These are phyloP conservation scores for Tuber indicum DNA, from an alignment of 495 filamentous ascomycete species.

Conservation along the genomic window DNA sequence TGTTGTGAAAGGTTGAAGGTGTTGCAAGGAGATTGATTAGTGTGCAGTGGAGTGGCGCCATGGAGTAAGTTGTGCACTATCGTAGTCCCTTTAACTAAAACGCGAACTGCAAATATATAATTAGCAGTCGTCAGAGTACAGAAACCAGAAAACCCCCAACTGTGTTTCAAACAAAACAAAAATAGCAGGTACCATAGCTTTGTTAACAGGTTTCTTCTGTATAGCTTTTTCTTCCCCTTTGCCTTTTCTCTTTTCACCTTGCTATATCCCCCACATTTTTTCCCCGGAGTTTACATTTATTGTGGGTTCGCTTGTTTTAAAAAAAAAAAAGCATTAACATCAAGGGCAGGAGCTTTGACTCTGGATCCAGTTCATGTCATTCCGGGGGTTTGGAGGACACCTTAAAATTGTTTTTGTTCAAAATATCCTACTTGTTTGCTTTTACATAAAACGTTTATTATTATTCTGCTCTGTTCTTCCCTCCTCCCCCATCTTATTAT, in stretches of 20 bases:
- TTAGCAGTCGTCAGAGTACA: background rate
- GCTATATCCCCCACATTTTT: conserved; percentile 5
- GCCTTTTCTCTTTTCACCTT: conserved; percentile 8
- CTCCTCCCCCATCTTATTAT: background rate
- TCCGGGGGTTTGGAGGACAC: background rate
- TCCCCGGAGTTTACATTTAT: background rate
- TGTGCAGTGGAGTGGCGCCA: conserved; percentile 5
- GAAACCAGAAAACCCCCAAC: background rate
- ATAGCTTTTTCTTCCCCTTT: conserved; percentile 1
- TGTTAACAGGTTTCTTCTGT: background rate
- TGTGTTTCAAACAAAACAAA: background rate
- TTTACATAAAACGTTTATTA: background rate
- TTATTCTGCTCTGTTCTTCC: background rate
- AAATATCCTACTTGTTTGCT: background rate
- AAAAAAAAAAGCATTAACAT: background rate
- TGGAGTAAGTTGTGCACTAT: background rate
- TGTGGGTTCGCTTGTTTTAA: background rate
- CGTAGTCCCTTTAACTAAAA: conserved; percentile 1
- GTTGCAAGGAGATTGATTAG: conserved; percentile 8
- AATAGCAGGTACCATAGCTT: background rate
- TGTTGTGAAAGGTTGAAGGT: conserved; percentile 3
- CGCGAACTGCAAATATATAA: background rate
- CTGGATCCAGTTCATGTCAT: background rate
- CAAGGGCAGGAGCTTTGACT: background rate
- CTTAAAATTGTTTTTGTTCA: background rate